These are phyloP conservation scores for Lactarius vividus DNA, from an alignment of 768 basidiomycete species.

Conservation along the genomic window DNA sequence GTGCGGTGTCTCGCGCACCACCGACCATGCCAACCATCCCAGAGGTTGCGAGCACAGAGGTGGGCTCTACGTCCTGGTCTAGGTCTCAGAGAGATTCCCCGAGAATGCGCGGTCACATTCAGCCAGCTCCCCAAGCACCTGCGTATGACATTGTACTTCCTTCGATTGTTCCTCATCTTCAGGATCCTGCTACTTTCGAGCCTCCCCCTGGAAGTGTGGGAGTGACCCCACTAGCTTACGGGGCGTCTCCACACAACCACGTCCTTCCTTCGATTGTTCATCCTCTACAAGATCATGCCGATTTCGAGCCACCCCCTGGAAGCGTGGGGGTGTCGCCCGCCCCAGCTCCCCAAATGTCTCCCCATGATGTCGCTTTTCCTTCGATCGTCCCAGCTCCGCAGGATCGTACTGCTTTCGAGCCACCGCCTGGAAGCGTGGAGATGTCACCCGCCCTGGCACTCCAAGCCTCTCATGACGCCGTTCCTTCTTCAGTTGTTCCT, in stretches of 20 bases:
- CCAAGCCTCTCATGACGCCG: not conserved
- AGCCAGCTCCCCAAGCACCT: not conserved
- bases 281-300: not conserved
- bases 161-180: not conserved
- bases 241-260: not conserved
- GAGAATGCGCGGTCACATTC: not conserved
- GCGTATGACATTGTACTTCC: not conserved
- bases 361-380: not conserved
- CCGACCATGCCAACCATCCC: conserved; percentile 25
- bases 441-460: not conserved
- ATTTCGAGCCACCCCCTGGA: not conserved
- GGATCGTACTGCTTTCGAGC: not conserved
- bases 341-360: not conserved
- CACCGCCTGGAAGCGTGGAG: not conserved
- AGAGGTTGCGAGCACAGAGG: conserved; percentile 25
- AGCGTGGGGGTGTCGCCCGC: not conserved
- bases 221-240: not conserved
- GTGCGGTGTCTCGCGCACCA: conserved; percentile 12
- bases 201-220: conserved; percentile 7
- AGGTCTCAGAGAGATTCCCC: conserved; percentile 13
- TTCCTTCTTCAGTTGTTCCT: not conserved
- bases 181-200: not conserved
- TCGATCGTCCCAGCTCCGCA: not conserved
- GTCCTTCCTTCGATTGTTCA: not conserved
- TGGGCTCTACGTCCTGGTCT: conserved; percentile 8